phyloP scores from a whole-genome alignment of 1,284 basidiomycete genomes.

The Polyporus tsugae region DNA sequence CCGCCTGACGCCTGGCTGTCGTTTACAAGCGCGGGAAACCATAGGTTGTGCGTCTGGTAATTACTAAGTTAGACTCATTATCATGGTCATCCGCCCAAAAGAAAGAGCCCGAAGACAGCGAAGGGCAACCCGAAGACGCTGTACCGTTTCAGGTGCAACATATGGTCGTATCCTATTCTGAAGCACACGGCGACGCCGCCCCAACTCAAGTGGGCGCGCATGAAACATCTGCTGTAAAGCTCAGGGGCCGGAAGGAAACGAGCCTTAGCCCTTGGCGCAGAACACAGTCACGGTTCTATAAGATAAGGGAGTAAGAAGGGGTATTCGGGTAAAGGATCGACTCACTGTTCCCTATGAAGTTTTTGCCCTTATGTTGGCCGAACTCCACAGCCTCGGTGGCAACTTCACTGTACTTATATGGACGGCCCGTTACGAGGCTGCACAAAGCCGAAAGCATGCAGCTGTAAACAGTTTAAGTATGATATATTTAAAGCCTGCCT shows the following conservation, averaged over 20 bases:
- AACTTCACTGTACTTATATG: too few relatives aligned
- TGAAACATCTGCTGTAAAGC: neutral
- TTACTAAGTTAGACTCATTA: constrained; percentile 14
- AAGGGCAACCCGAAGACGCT: neutral
- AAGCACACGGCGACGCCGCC: neutral
- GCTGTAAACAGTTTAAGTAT: too few relatives aligned
- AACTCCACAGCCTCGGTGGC: too few relatives aligned
- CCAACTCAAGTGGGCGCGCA: neutral
- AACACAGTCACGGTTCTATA: neutral
- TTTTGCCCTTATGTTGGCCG: too few relatives aligned
- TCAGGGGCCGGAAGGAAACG: neutral
- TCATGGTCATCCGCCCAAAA: constrained; percentile 23
- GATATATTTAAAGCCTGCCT: too few relatives aligned
- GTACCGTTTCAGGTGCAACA: neutral
- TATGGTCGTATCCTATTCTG: neutral
- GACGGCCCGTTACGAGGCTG: too few relatives aligned
- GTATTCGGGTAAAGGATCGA: neutral
- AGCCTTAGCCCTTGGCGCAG: neutral
- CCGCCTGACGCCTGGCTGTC: constrained; percentile 4
- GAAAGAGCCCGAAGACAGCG: constrained; percentile 7
- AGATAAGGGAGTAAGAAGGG: neutral
- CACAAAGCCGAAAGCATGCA: too few relatives aligned
- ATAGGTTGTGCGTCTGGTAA: constrained; percentile 19
- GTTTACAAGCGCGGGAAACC: neutral
- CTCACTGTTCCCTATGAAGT: neutral